Percentiles rank a stretch among this genome's conserved stretches.
phyloP scores from a whole-genome alignment of 2,329 filamentous ascomycete genomes.

The Lizonia empirigonia region DNA sequence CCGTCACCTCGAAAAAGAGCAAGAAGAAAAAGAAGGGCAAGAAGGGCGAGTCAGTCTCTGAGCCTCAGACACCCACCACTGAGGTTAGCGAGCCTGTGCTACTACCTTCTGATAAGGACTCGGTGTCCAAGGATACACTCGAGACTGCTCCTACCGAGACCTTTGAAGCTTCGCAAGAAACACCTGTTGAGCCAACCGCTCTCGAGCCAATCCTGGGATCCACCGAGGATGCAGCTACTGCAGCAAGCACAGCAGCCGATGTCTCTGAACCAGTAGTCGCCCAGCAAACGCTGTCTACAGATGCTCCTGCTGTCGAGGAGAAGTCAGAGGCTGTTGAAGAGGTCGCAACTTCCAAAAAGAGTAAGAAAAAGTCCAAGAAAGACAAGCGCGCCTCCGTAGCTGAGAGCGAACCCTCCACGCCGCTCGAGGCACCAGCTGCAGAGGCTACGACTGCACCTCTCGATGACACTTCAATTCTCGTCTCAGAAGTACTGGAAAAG shows the following conservation, averaged over 20 bases:
- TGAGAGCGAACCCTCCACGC: slow-evolving; percentile 15
- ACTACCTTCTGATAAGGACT: not conserved
- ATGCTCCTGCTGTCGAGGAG: slow-evolving; percentile 1
- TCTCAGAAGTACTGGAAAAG: slow-evolving; percentile 20
- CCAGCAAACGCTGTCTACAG: not conserved
- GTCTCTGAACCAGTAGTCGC: not conserved
- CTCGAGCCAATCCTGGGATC: not conserved
- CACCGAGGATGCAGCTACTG: not conserved
- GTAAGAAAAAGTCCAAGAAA: slow-evolving; percentile 33
- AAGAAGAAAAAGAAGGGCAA: slow-evolving; percentile 40
- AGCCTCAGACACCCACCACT: slow-evolving; percentile 22
- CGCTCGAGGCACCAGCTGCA: slow-evolving; percentile 3
- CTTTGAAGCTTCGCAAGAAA: not conserved
- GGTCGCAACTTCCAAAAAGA: slow-evolving; percentile 22
- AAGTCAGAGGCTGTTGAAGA: slow-evolving; percentile 4
- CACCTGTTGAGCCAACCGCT: not conserved
- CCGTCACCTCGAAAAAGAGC: slow-evolving; percentile 28
- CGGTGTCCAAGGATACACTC: not conserved
- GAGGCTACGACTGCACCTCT: slow-evolving; percentile 6
- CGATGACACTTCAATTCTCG: not conserved
- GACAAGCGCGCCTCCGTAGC: slow-evolving; percentile 19
- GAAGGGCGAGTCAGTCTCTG: slow-evolving; percentile 26
- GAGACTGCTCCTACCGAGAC: not conserved
- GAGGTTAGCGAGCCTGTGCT: slow-evolving; percentile 7
- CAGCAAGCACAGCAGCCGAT: not conserved